These are phyloP conservation scores for Sporothrix phasma DNA, from an alignment of 2,329 filamentous ascomycete species.

Conservation along the genomic window DNA sequence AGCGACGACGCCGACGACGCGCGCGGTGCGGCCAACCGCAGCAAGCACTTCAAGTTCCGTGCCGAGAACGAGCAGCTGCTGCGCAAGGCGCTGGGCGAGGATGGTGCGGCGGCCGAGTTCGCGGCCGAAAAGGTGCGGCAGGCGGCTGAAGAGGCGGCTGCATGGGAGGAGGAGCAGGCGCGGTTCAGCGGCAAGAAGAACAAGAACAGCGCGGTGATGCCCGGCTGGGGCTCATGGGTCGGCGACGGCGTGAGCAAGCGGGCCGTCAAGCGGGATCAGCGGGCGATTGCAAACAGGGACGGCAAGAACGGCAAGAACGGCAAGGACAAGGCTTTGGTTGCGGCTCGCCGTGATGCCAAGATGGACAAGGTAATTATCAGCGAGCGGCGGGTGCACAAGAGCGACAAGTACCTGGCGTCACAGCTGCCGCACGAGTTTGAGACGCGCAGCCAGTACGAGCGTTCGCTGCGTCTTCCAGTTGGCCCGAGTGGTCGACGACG, in stretches of 20 bases:
- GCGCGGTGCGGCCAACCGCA: constrained; percentile 30
- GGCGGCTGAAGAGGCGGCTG: constrained; percentile 69
- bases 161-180: constrained; percentile 61
- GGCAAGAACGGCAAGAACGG: constrained; percentile 39
- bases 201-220: constrained; percentile 71
- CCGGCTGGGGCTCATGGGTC: constrained; percentile 89
- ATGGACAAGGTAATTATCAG: constrained; percentile 81
- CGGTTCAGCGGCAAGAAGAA: constrained; percentile 33
- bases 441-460: constrained; percentile 78
- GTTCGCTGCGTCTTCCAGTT: constrained; percentile 73
- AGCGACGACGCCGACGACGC: constrained; percentile 10
- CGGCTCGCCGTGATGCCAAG: constrained; percentile 72
- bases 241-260: constrained; percentile 70
- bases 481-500: constrained; percentile 96
- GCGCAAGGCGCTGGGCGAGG: constrained; percentile 67
- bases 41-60: constrained; percentile 38
- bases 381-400: constrained; percentile 86
- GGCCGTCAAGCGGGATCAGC: constrained; percentile 50
- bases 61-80: constrained; percentile 59
- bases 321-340: constrained; percentile 50
- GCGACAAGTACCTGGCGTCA: constrained; percentile 75
- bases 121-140: constrained; percentile 65
- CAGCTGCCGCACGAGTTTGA: constrained; percentile 86
- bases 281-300: background rate
- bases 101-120: constrained; percentile 76